phyloP scores from a whole-genome alignment of 176 grass and related monocot genomes.

The Phoenix dactylifera region DNA sequence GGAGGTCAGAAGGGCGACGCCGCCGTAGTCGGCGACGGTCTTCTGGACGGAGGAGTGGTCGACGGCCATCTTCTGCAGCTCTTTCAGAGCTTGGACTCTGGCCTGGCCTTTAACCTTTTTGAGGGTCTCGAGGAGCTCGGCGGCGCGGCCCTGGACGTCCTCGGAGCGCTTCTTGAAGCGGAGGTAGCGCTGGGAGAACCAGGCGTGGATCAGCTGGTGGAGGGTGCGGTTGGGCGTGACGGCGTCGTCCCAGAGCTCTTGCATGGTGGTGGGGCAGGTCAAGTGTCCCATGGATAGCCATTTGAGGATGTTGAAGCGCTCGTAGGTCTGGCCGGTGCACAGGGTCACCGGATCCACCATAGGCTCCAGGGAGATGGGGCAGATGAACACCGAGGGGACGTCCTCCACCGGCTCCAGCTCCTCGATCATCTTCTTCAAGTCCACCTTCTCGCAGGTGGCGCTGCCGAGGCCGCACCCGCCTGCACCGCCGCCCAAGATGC shows the following conservation, averaged over 20 bases:
- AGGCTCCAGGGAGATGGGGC: slow-evolving; percentile 93
- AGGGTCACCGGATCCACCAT: slow-evolving; percentile 99
- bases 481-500: slow-evolving; percentile 57
- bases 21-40: slow-evolving; percentile 45
- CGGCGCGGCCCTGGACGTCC: slow-evolving; percentile 85
- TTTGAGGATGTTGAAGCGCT: slow-evolving; percentile 70
- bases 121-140: slow-evolving; percentile 52
- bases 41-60: slow-evolving; percentile 65
- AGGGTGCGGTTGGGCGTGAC: slow-evolving; percentile 91
- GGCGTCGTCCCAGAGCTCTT: slow-evolving; percentile 86
- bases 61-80: slow-evolving; percentile 45
- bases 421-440: slow-evolving; percentile 84
- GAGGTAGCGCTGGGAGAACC: slow-evolving; percentile 83
- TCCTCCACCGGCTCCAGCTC: slow-evolving; percentile 77
- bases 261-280: slow-evolving; percentile 97
- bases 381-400: slow-evolving; percentile 88
- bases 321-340: slow-evolving; percentile 97
- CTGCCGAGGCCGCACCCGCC: slow-evolving; percentile 21
- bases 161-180: slow-evolving; percentile 85
- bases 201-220: slow-evolving; percentile 75
- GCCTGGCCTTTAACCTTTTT: slow-evolving; percentile 81
- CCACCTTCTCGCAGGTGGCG: slow-evolving; percentile 19
- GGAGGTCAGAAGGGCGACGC: slow-evolving; percentile 45
- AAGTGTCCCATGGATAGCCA: slow-evolving; percentile 84
- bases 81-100: slow-evolving; percentile 57